Evolutionary conservation across 805 yeast species (phyloP).

Genomic region (Metschnikowia hibisci): DNA sequence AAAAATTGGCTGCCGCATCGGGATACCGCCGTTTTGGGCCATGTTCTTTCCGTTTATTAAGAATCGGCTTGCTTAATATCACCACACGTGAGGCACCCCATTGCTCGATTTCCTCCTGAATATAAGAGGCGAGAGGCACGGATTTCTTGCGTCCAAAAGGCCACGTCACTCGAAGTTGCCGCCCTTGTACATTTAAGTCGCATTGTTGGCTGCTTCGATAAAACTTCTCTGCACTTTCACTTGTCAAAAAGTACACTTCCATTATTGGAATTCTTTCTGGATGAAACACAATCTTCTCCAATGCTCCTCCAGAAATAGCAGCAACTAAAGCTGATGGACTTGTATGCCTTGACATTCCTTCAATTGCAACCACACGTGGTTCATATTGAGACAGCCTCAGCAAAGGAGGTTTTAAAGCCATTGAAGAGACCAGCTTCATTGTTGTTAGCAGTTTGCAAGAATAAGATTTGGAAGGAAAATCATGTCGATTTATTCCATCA

Average conservation of each 20-base stretch:
- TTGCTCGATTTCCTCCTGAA: constrained; percentile 30
- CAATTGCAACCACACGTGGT: constrained; percentile 29
- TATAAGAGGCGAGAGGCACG: constrained; percentile 22
- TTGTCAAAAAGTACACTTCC: constrained; percentile 50
- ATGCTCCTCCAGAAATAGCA: constrained; percentile 66
- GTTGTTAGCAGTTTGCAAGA: constrained; percentile 1
- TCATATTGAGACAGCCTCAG: neutral
- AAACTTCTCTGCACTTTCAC: constrained; percentile 53
- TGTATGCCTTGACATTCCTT: constrained; percentile 38
- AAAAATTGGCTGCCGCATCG: constrained; percentile 40
- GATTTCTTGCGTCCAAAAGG: constrained; percentile 18
- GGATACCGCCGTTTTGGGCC: constrained; percentile 30
- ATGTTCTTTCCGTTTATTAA: neutral
- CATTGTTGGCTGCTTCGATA: constrained; percentile 44
- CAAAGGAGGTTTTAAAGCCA: neutral
- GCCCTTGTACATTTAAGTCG: constrained; percentile 58
- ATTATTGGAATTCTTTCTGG: constrained; percentile 21
- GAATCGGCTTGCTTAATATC: constrained; percentile 30
- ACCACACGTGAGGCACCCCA: constrained; percentile 56
- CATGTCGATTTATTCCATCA: neutral
- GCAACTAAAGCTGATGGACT: constrained; percentile 50
- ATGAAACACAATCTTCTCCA: constrained; percentile 46
- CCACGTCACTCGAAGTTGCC: constrained; percentile 48
- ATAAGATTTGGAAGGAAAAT: neutral
- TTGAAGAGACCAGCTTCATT: neutral